Conservation (phyloP, 805 yeast species). For the Nakazawaea laoshanensis region DNA sequence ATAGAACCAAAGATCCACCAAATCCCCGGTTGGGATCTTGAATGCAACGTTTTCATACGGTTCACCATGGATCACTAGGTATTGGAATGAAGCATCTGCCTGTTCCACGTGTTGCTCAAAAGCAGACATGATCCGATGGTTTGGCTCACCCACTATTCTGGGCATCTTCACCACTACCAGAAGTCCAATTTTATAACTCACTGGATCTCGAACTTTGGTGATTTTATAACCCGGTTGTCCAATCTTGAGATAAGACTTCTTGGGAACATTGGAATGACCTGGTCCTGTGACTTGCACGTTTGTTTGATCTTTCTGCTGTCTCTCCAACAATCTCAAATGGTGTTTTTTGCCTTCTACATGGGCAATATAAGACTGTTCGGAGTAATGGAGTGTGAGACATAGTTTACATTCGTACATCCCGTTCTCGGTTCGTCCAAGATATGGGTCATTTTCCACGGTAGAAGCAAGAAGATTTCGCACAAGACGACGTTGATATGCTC, state of each 20-base stretch:
- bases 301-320: slow-evolving; percentile 34
- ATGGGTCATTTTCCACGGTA: slow-evolving; percentile 63
- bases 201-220: slow-evolving; percentile 59
- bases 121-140: slow-evolving; percentile 68
- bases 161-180: slow-evolving; percentile 53
- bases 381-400: slow-evolving; percentile 75
- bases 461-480: slow-evolving; percentile 51
- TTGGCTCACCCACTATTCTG: slow-evolving; percentile 38
- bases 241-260: slow-evolving; percentile 45
- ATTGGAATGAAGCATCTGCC: slow-evolving; percentile 44
- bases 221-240: slow-evolving; percentile 71
- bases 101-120: slow-evolving; percentile 54
- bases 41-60: slow-evolving; percentile 81
- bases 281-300: slow-evolving; percentile 5
- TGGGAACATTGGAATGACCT: slow-evolving; percentile 27
- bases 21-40: slow-evolving; percentile 57
- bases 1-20: slow-evolving; percentile 55
- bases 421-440: slow-evolving; percentile 73
- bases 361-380: slow-evolving; percentile 72
- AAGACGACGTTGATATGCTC: slow-evolving; percentile 60
- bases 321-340: slow-evolving; percentile 57
- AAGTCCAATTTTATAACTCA: slow-evolving; percentile 53
- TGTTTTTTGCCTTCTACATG: slow-evolving; percentile 86
- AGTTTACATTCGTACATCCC: slow-evolving; percentile 80
- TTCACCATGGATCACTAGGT: slow-evolving; percentile 74